Conservation (phyloP, 371 early-diverging fungal species). For the Mucor mucedo region DNA sequence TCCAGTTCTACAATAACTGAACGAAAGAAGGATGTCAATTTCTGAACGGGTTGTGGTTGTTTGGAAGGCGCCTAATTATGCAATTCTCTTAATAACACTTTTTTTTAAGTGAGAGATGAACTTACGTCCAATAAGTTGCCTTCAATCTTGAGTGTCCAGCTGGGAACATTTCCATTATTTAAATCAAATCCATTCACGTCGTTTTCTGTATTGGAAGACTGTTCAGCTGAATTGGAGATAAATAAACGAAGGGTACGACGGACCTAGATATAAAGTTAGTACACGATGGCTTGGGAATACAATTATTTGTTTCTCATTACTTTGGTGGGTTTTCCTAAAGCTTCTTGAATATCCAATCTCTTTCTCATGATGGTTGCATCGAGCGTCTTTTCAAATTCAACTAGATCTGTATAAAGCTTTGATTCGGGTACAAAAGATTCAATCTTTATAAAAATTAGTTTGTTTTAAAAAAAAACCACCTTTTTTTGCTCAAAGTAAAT, state of each 20-base stretch:
- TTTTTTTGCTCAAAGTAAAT: neutral
- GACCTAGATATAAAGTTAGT: constrained; percentile 44
- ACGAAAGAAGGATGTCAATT: constrained; percentile 87
- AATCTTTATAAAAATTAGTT: constrained; percentile 55
- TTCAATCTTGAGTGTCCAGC: constrained; percentile 93
- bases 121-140: constrained; percentile 83
- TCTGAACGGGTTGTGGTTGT: constrained; percentile 66
- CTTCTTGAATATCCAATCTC: constrained; percentile 88
- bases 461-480: neutral
- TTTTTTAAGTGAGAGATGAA: neutral
- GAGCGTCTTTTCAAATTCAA: constrained; percentile 85
- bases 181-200: constrained; percentile 46
- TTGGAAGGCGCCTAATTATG: constrained; percentile 46
- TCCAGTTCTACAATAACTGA: constrained; percentile 84
- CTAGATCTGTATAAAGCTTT: constrained; percentile 81
- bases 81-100: too few species aligned
- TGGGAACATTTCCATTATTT: constrained; percentile 66
- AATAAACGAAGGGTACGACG: constrained; percentile 89
- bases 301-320: constrained; percentile 32
- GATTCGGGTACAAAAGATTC: constrained; percentile 93
- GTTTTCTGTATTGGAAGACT: constrained; percentile 62
- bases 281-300: too few species aligned
- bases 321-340: constrained; percentile 74
- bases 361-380: constrained; percentile 91
- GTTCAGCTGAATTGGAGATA: constrained; percentile 80